Base-by-base conservation (phyloP, 768 basidiomycete genomes). In the Hebeloma cylindrosporum region DNA sequence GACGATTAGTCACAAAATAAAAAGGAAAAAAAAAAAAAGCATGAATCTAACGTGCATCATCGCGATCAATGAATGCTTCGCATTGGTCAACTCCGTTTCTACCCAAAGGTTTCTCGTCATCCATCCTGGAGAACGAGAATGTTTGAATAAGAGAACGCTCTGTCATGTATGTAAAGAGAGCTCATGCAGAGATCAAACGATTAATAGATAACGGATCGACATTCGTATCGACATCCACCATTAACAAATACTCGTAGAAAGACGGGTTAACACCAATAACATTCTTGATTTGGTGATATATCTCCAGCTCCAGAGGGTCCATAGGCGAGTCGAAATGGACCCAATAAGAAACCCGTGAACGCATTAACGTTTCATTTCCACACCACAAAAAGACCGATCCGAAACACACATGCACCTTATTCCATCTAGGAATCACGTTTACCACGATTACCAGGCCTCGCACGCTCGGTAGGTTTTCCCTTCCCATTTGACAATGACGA, bases 201-300 rank as follows among this genome's bases (percentile, higher is more conserved):
- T 95, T 97, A 33, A 94, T 71, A 2, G 93, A 91, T 52, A 85
- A 70, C 17, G 90, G 85, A 41, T 93, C 83, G 27, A 95, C 93
- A 7, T 86, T 89, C 1, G 96, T 99, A 76, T 96, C 93, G 51
- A 93, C 93, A 66, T 96, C 93, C 30, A 96, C 81, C 62, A 83
- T 93, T 70, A 95, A 88, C 49, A 93, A 54, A 58, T 94, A 97
- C 67, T 98, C 96, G 67, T 98, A 99, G 70, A 98, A 97, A 0
- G 92, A 85, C 2, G 95, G 96, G 67, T 99, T 96, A 59, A 99
- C 93, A 66, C 96, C 96, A 57, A 99, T 97, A 42, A 98, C 93
- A 59, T 99, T 99, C 79, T 97, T 93, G 77, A 98, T 93, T 66
- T 99, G 96, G 63, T 98, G 96, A 61, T 93, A 98, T 72, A 99